A percentile compares a stretch with the other conserved stretches of the same genome.
Evolutionary conservation across 257 asterid species (phyloP).

Genomic region (Solanum habrochaites): DNA sequence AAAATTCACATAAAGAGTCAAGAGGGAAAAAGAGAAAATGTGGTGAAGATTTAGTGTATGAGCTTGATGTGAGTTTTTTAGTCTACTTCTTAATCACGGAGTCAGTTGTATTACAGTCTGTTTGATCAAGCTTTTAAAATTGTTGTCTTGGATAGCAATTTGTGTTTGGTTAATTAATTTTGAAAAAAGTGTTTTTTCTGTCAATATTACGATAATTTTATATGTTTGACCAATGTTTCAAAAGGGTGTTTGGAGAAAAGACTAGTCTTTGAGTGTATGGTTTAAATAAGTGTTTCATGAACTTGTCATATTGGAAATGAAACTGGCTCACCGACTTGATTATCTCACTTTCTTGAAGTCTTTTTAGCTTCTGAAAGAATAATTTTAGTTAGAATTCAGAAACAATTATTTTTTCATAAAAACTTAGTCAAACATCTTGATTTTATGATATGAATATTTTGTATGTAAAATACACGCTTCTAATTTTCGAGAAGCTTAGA

Average conservation of each 20-base stretch:
- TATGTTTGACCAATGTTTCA: not conserved
- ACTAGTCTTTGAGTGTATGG: not conserved
- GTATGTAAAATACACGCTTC: not conserved
- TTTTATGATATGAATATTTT: not conserved
- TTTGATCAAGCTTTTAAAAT: not conserved
- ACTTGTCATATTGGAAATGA: too few relatives aligned
- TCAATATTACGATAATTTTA: not conserved
- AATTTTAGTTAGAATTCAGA: not conserved
- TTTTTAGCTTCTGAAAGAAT: not conserved
- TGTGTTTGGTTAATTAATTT: not conserved
- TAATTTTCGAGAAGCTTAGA: not conserved
- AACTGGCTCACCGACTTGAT: not conserved
- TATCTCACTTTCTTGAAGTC: not conserved
- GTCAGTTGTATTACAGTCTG: not conserved
- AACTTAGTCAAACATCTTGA: not conserved
- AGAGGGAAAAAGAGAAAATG: not conserved
- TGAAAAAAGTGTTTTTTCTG: too few relatives aligned
- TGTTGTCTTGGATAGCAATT: not conserved
- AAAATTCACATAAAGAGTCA: not conserved
- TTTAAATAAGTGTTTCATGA: not conserved
- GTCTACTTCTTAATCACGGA: not conserved
- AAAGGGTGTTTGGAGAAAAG: not conserved
- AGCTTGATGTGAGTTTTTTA: not conserved
- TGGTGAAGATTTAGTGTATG: not conserved
- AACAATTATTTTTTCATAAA: not conserved